These are phyloP conservation scores for Cenchrus purpureus DNA, from an alignment of 176 grass and related monocot species.

Conservation along the genomic window DNA sequence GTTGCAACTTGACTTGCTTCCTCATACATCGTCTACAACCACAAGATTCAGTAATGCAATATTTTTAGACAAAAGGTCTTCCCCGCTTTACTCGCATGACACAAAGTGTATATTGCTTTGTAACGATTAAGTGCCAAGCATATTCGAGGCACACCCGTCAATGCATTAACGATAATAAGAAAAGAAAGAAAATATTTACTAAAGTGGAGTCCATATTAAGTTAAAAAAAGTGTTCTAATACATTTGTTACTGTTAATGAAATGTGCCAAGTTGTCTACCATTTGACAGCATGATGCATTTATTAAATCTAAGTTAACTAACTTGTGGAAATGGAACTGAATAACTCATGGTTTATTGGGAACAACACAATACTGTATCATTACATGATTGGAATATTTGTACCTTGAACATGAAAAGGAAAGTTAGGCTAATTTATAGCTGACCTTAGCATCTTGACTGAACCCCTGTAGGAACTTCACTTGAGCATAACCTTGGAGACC, in stretches of 20 bases:
- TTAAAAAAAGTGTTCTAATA: neutral
- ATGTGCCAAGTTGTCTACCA: slow-evolving; percentile 1
- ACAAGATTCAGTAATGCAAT: neutral
- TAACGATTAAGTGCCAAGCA: too few relatives aligned
- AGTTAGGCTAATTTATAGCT: slow-evolving; percentile 11
- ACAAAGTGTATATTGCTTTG: too few relatives aligned
- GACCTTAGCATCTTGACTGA: slow-evolving; percentile 54
- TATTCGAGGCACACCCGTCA: too few relatives aligned
- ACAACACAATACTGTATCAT: neutral
- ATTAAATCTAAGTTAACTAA: slow-evolving; percentile 3
- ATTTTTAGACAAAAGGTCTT: too few relatives aligned
- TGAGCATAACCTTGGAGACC: slow-evolving; percentile 47
- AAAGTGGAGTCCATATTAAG: neutral
- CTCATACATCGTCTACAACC: slow-evolving; percentile 59
- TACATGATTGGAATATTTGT: slow-evolving; percentile 16
- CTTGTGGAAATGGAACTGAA: neutral
- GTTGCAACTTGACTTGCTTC: slow-evolving; percentile 81
- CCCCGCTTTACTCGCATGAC: too few relatives aligned
- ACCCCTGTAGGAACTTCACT: slow-evolving; percentile 44
- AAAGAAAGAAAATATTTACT: neutral
- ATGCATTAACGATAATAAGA: neutral
- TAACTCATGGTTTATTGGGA: neutral
- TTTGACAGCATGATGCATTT: slow-evolving; percentile 1
- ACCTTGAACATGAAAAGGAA: neutral
- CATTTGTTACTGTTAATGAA: neutral